These are phyloP conservation scores for Cordyceps javanica DNA, from an alignment of 2,329 filamentous ascomycete species.

Conservation along the genomic window DNA sequence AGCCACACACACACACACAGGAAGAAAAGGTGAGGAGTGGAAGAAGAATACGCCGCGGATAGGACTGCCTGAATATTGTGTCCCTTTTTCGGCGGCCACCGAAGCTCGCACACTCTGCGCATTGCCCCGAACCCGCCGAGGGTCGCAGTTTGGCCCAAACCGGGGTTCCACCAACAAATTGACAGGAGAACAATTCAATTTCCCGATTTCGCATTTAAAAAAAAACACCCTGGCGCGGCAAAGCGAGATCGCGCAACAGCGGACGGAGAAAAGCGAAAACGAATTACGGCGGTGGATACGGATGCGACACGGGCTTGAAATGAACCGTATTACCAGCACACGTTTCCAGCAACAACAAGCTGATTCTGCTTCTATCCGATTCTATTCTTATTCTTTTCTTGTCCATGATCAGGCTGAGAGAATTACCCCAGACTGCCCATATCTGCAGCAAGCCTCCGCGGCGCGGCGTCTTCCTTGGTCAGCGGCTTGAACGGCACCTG, in stretches of 20 bases:
- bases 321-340: neutral
- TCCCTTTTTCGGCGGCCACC: too few relatives aligned
- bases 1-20: too few relatives aligned
- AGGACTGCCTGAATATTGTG: too few relatives aligned
- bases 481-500: neutral
- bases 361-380: neutral
- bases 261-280: constrained; percentile 4
- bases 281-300: constrained; percentile 12
- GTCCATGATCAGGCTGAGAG: neutral
- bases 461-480: neutral
- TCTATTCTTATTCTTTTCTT: neutral
- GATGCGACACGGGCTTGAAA: constrained; percentile 7
- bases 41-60: neutral
- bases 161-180: constrained; percentile 5
- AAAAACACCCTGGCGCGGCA: neutral
- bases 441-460: neutral
- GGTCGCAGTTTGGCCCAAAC: neutral
- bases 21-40: too few relatives aligned
- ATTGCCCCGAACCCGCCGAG: neutral
- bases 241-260: neutral
- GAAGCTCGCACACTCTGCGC: too few relatives aligned
- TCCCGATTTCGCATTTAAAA: constrained; percentile 3
- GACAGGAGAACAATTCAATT: constrained; percentile 1
- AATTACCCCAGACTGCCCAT: neutral
- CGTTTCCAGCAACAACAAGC: neutral